Conservation (phyloP, 2,329 filamentous ascomycete genomes). For the Pezicula neosporulosa region DNA sequence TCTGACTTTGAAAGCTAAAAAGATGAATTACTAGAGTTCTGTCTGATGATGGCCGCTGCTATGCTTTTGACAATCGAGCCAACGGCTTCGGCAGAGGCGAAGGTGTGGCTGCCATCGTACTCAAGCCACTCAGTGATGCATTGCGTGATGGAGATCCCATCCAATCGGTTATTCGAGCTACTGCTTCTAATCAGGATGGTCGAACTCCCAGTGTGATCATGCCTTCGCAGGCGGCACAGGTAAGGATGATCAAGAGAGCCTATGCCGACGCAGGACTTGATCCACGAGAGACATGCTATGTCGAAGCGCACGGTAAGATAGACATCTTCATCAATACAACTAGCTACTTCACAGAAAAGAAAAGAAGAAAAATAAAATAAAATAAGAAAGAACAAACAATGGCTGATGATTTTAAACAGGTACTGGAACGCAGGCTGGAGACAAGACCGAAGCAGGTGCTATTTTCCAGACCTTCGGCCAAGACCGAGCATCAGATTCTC, state of each 20-base stretch:
- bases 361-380: background rate
- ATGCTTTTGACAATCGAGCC: constrained; percentile 50
- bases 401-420: background rate
- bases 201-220: constrained; percentile 52
- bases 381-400: background rate
- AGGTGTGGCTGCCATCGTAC: constrained; percentile 51
- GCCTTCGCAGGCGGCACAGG: constrained; percentile 43
- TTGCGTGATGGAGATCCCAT: constrained; percentile 54
- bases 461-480: background rate
- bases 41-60: constrained; percentile 29
- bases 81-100: constrained; percentile 63
- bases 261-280: constrained; percentile 4
- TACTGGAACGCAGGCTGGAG: constrained; percentile 5
- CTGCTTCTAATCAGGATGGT: constrained; percentile 54
- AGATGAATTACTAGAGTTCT: background rate
- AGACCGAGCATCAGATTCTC: background rate
- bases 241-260: background rate
- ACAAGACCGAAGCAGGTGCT: constrained; percentile 4
- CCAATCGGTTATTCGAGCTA: constrained; percentile 50
- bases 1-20: background rate
- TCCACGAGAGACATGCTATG: background rate
- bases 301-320: constrained; percentile 8
- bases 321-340: background rate
- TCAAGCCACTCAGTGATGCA: constrained; percentile 56
- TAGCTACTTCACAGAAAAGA: too few species aligned